These are phyloP conservation scores for Dictyostelium purpureum DNA, from an alignment of 78 protist genomes.

Conservation along the genomic window DNA sequence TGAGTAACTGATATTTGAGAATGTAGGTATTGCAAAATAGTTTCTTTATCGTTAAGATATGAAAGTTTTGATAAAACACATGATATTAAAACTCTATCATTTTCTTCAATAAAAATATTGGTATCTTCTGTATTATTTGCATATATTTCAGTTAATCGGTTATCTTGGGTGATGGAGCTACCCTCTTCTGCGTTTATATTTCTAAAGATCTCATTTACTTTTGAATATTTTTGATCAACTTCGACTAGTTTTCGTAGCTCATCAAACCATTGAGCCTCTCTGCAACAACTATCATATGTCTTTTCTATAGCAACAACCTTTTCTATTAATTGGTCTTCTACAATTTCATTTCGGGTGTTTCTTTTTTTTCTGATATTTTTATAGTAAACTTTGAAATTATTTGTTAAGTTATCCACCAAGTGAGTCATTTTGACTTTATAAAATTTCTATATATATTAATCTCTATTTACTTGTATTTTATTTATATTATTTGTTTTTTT, in stretches of 20 bases:
- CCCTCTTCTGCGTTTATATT: too few relatives aligned
- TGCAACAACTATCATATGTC: conserved; percentile 1
- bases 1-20: not conserved
- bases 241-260: not conserved
- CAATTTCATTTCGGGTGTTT: too few relatives aligned
- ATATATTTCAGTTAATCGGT: not conserved
- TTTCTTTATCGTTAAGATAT: not conserved
- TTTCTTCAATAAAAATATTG: not conserved
- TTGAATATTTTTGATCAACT: not conserved
- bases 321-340: too few relatives aligned
- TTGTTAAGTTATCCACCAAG: too few relatives aligned
- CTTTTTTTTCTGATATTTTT: too few relatives aligned
- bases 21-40: not conserved
- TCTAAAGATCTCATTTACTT: not conserved
- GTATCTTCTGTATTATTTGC: not conserved
- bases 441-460: too few relatives aligned
- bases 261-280: not conserved
- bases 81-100: conserved; percentile 3
- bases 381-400: too few relatives aligned
- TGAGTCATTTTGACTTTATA: too few relatives aligned
- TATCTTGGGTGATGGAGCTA: not conserved
- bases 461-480: too few relatives aligned
- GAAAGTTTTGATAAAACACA: conserved; percentile 12
- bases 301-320: not conserved
- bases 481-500: too few relatives aligned